A percentile compares a stretch with the other conserved stretches of the same genome.
Evolutionary conservation across 768 basidiomycete genomes (phyloP).

Genomic region (Suillus paluster): DNA sequence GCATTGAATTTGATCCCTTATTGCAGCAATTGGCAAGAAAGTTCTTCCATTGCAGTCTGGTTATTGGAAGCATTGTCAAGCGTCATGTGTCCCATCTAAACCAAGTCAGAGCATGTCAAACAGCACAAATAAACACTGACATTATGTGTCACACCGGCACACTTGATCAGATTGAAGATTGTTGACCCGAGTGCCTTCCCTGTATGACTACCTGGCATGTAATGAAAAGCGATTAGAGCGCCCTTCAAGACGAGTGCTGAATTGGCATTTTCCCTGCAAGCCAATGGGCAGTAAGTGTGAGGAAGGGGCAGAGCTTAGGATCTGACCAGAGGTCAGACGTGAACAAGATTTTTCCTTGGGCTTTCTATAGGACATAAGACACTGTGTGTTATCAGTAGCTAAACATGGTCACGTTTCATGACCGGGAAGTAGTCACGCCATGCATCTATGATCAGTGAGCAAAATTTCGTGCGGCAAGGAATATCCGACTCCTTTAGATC

Average conservation of each 20-base stretch:
- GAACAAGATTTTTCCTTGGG: constrained; percentile 18
- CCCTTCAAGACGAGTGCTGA: not conserved
- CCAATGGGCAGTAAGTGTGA: constrained; percentile 41
- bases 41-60: not conserved
- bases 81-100: constrained; percentile 13
- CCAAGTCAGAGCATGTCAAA: constrained; percentile 12
- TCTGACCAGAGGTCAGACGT: constrained; percentile 43
- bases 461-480: constrained; percentile 27
- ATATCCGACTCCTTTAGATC: constrained; percentile 28
- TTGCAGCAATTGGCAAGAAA: not conserved
- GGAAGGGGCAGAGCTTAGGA: constrained; percentile 25
- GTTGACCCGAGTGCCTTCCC: constrained; percentile 7
- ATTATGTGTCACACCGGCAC: not conserved
- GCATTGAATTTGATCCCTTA: not conserved
- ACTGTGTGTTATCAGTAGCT: too few relatives aligned
- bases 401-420: constrained; percentile 22
- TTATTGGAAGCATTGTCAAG: not conserved
- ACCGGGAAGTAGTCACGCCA: constrained; percentile 22
- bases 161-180: not conserved
- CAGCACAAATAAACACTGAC: constrained; percentile 4
- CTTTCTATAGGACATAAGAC: not conserved
- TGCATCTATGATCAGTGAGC: constrained; percentile 22
- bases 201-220: constrained; percentile 13
- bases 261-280: constrained; percentile 2
- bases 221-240: constrained; percentile 20